A percentile compares a stretch with the other conserved stretches of the same genome.
Evolutionary conservation across 805 yeast species (phyloP).

Genomic region (Lipomyces anomalus): DNA sequence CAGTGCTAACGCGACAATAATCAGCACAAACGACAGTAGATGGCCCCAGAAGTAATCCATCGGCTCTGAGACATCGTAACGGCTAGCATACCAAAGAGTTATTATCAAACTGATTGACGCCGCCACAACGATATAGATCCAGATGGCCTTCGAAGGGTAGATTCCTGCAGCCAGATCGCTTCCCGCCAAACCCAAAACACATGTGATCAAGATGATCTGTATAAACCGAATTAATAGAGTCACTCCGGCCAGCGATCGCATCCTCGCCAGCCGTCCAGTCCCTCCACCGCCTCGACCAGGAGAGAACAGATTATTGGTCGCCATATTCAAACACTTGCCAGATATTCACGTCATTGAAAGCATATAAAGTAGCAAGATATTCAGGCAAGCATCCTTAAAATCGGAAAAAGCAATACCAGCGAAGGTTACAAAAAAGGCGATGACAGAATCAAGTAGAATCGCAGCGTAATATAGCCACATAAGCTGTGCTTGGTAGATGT

Average conservation of each 20-base stretch:
- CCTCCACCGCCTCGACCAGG: no score
- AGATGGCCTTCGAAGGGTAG: not conserved
- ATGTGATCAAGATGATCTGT: not conserved
- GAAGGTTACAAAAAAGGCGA: no score
- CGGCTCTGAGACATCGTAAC: not conserved
- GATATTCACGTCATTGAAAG: no score
- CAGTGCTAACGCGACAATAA: constrained; percentile 1
- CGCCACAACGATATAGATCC: constrained; percentile 1
- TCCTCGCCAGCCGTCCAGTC: no score
- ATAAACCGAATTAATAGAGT: not conserved
- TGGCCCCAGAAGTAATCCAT: constrained; percentile 1
- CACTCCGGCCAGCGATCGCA: not conserved
- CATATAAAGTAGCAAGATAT: no score
- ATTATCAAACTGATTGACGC: not conserved
- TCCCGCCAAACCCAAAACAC: constrained; percentile 1
- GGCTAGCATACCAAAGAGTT: constrained; percentile 1
- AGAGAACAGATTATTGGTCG: no score
- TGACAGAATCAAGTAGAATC: no score
- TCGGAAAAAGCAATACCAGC: no score
- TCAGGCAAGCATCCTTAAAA: no score
- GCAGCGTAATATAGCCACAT: no score
- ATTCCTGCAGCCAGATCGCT: not conserved
- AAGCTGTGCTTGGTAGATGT: no score
- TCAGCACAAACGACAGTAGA: constrained; percentile 1
- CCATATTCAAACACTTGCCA: no score